Conservation (phyloP, 176 grass and related monocot species). For the Areca catechu region DNA sequence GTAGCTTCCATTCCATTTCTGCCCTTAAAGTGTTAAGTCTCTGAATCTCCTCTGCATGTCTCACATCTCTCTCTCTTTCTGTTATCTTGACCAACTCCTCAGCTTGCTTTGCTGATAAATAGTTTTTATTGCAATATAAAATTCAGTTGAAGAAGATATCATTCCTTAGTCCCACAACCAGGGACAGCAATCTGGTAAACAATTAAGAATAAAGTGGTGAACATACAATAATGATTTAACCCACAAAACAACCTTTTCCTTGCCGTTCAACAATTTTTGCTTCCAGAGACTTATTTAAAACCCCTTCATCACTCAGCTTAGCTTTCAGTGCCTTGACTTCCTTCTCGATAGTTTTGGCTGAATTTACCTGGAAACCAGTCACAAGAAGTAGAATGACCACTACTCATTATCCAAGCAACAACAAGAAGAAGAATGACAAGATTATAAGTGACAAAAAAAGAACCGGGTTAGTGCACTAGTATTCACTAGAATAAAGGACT, state of each 20-base stretch:
- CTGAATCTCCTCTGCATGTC: conserved; percentile 35
- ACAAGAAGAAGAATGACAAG: no score
- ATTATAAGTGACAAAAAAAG: no score
- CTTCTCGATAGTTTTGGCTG: conserved; percentile 71
- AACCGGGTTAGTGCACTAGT: no score
- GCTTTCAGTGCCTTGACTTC: conserved; percentile 58
- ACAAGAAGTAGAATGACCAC: background rate
- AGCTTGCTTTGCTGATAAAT: conserved; percentile 30
- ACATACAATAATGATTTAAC: conserved; percentile 1
- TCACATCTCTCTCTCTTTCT: conserved; percentile 49
- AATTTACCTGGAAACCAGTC: conserved; percentile 34
- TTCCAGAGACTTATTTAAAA: conserved; percentile 33
- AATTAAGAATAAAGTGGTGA: background rate
- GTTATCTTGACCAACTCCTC: conserved; percentile 38
- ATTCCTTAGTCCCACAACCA: background rate
- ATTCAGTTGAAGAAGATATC: background rate
- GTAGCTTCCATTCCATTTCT: conserved; percentile 52
- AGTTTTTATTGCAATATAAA: background rate
- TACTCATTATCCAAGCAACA: no score
- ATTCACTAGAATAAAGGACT: no score
- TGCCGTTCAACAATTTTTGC: conserved; percentile 53
- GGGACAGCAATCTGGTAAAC: no score
- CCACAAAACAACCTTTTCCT: conserved; percentile 46
- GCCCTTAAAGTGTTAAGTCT: conserved; percentile 39
- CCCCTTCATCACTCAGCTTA: conserved; percentile 45